phyloP scores from a whole-genome alignment of 2,329 filamentous ascomycete species.

The Trichoderma sp. region DNA sequence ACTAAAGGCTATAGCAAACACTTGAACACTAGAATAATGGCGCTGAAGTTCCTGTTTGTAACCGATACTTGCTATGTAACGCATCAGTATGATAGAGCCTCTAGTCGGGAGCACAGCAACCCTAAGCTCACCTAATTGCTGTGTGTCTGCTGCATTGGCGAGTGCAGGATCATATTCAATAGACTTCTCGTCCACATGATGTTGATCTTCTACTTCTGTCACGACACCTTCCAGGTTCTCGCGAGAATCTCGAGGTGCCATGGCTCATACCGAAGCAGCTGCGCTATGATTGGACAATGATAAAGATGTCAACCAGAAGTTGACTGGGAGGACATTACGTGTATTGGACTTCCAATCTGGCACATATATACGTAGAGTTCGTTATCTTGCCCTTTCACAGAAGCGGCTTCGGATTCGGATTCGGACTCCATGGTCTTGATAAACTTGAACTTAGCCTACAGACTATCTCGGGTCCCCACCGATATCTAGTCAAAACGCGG shows the following conservation, averaged over 20 bases:
- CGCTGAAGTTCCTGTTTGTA: constrained; percentile 4
- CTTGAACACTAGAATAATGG: constrained; percentile 1
- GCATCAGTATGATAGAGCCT: background rate
- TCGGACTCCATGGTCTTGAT: background rate
- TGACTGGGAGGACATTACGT: background rate
- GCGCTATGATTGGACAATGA: background rate
- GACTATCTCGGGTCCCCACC: background rate
- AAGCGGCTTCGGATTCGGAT: background rate
- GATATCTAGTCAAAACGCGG: background rate
- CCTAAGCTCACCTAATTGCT: background rate
- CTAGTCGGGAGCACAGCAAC: background rate
- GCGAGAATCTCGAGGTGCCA: background rate
- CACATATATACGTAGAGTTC: background rate
- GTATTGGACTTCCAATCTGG: too few relatives aligned
- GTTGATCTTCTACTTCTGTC: background rate
- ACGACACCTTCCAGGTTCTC: background rate
- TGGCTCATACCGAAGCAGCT: background rate
- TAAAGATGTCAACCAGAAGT: background rate
- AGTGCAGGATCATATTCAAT: background rate
- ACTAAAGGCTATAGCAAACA: constrained; percentile 5
- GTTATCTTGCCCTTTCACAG: background rate
- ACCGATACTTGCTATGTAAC: background rate
- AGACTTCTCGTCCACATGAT: background rate
- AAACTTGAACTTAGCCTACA: background rate
- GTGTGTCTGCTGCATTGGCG: background rate